phyloP scores from a whole-genome alignment of 179 eudicot species.

The Heliamphora ciliata region DNA sequence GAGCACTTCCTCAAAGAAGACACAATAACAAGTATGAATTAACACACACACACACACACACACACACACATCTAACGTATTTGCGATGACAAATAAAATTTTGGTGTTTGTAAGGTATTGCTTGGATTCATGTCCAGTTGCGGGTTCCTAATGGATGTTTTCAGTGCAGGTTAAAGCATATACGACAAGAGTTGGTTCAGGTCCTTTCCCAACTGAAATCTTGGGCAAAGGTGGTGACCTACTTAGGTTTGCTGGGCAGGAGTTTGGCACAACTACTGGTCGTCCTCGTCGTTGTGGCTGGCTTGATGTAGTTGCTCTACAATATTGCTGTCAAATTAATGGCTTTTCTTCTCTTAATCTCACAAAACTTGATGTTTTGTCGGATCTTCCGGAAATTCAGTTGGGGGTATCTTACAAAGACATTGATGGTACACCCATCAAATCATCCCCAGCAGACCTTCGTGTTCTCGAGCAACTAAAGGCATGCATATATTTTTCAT shows the following conservation, averaged over 20 bases:
- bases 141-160: not conserved
- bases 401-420: conserved; percentile 80
- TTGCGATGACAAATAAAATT: not conserved
- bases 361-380: conserved; percentile 91
- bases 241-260: conserved; percentile 88
- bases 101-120: too few species aligned
- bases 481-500: conserved; percentile 22
- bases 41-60: too few species aligned
- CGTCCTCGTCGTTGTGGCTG: conserved; percentile 99
- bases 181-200: conserved; percentile 96
- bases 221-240: conserved; percentile 79
- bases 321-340: conserved; percentile 71
- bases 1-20: too few species aligned
- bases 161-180: conserved; percentile 79
- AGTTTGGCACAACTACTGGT: conserved; percentile 91
- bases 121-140: not conserved
- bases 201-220: conserved; percentile 91
- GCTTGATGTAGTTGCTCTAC: conserved; percentile 90
- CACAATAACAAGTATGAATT: too few species aligned
- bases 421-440: conserved; percentile 51
- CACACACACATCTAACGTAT: not conserved
- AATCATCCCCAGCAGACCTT: conserved; percentile 78
- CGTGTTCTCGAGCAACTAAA: conserved; percentile 67
- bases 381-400: conserved; percentile 78
- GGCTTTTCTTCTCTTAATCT: conserved; percentile 88